Percentiles rank a stretch among this genome's conserved stretches.
Conservation (phyloP, 1,284 basidiomycete genomes). For the Somion occarium region DNA sequence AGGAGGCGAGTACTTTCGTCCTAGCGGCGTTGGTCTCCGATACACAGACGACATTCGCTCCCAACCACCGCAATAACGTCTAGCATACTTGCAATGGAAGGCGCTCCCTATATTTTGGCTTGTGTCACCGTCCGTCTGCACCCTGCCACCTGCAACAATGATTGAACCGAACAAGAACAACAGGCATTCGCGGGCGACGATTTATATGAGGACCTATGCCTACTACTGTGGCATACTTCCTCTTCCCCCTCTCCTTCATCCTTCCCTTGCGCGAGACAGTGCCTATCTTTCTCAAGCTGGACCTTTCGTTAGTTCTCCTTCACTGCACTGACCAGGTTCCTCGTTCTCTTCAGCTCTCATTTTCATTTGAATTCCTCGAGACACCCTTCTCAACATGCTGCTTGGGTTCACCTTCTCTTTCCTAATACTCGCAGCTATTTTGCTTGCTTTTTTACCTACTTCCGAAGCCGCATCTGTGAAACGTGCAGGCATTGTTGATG, state of each 20-base stretch:
- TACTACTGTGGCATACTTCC: background rate
- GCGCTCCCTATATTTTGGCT: too few relatives aligned
- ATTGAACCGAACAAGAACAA: too few relatives aligned
- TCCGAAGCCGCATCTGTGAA: conserved; percentile 38
- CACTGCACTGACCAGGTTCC: conserved; percentile 15
- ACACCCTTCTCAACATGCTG: conserved; percentile 39
- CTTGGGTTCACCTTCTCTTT: conserved; percentile 45
- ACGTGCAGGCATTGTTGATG: too few relatives aligned
- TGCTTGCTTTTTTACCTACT: conserved; percentile 38
- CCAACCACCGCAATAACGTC: too few relatives aligned
- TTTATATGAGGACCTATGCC: conserved; percentile 13
- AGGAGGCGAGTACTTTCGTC: too few relatives aligned
- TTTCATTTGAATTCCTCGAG: conserved; percentile 22
- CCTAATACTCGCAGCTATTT: conserved; percentile 50
- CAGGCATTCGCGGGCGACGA: too few relatives aligned
- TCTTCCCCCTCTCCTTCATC: conserved; percentile 13
- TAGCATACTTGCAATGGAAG: too few relatives aligned
- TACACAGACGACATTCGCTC: too few relatives aligned
- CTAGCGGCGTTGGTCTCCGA: too few relatives aligned
- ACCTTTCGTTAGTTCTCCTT: conserved; percentile 22
- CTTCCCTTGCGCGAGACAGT: conserved; percentile 19
- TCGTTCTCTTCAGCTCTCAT: conserved; percentile 14
- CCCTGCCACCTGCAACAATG: too few relatives aligned
- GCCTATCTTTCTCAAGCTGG: conserved; percentile 24
- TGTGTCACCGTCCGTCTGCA: too few relatives aligned